Percentiles rank a stretch among this genome's conserved stretches.
Conservation (phyloP, 208 protist species). For the Leishmania guyanensis region DNA sequence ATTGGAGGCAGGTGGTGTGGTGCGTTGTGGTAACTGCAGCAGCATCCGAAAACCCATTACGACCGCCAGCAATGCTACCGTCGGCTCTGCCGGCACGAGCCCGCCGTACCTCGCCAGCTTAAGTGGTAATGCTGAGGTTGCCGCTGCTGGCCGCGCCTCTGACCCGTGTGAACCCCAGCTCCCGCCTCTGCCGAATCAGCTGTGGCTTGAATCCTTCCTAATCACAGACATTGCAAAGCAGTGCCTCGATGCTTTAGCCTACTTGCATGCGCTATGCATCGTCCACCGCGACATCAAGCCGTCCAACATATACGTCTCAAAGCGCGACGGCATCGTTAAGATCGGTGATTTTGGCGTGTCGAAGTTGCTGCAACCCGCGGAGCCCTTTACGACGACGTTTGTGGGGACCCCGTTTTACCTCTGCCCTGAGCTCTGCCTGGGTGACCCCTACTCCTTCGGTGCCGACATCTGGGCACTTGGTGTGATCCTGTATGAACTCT, state of each 20-base stretch:
- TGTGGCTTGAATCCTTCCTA: slow-evolving; percentile 75
- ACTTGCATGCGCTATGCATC: slow-evolving; percentile 83
- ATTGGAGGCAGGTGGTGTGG: background rate
- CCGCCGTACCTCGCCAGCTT: background rate
- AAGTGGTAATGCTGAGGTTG: no score
- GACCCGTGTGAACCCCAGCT: background rate
- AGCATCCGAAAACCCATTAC: background rate
- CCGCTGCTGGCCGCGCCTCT: background rate
- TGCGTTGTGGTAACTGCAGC: background rate
- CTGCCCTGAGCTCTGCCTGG: slow-evolving; percentile 84
- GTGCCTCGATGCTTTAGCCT: slow-evolving; percentile 78
- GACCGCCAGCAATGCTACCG: slow-evolving; percentile 1
- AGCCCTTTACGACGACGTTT: slow-evolving; percentile 78
- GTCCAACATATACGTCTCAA: slow-evolving; percentile 87
- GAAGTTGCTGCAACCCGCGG: slow-evolving; percentile 61
- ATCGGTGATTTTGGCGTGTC: slow-evolving; percentile 92
- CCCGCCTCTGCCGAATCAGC: slow-evolving; percentile 8
- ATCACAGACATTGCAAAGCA: slow-evolving; percentile 78
- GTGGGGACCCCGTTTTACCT: slow-evolving; percentile 93
- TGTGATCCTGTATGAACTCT: slow-evolving; percentile 88
- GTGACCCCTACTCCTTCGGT: slow-evolving; percentile 83
- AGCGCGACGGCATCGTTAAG: slow-evolving; percentile 54
- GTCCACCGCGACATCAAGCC: slow-evolving; percentile 94
- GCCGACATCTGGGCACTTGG: slow-evolving; percentile 90
- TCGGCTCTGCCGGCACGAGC: background rate